Evolutionary conservation across 1,284 basidiomycete genomes (phyloP).

Genomic region (Neolentinus lepideus): DNA sequence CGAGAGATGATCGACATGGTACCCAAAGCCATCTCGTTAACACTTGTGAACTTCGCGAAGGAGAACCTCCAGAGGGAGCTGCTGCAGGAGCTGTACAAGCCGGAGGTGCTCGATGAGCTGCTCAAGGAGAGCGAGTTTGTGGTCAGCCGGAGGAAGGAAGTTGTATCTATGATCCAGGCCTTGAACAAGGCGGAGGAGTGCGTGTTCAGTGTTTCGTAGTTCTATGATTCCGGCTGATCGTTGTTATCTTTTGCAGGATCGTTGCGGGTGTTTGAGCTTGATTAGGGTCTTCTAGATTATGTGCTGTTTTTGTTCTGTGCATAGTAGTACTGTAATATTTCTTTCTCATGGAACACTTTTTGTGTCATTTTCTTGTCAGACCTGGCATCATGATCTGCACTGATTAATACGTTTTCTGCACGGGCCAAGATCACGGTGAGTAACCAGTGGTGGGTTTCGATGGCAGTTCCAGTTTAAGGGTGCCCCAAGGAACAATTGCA

Average conservation of each 20-base stretch:
- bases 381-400: neutral
- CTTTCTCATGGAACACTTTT: neutral
- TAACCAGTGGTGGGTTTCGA: neutral
- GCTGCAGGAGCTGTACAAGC: constrained; percentile 84
- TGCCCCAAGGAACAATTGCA: neutral
- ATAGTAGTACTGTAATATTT: constrained; percentile 1
- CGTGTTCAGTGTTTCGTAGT: constrained; percentile 24
- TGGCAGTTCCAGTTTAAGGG: neutral
- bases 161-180: constrained; percentile 81
- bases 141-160: constrained; percentile 82
- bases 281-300: neutral
- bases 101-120: constrained; percentile 86
- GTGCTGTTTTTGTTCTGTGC: neutral
- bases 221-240: neutral
- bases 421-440: no score
- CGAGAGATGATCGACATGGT: constrained; percentile 99
- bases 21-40: constrained; percentile 93
- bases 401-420: no score
- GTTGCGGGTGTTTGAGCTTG: constrained; percentile 27
- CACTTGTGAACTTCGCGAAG: constrained; percentile 88
- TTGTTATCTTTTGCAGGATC: constrained; percentile 18
- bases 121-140: constrained; percentile 89
- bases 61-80: constrained; percentile 90
- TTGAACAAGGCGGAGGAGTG: constrained; percentile 91
- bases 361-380: neutral